phyloP scores from a whole-genome alignment of 441 rosid genomes.

The Arabidopsis lyrata region DNA sequence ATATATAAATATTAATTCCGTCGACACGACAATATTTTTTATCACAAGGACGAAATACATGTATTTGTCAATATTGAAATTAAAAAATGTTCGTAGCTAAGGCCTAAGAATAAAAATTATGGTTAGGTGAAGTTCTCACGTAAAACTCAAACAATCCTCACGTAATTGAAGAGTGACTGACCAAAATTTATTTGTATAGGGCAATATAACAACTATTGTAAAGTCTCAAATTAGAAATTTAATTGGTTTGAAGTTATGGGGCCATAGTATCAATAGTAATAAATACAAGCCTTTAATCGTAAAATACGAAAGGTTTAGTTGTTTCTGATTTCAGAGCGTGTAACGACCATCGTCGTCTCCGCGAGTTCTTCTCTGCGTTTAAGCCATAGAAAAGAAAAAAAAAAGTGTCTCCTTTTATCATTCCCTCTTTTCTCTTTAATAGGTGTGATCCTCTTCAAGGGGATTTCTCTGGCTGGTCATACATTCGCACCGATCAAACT shows the following conservation, averaged over 20 bases:
- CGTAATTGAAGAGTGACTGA: background rate
- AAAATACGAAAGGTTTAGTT: background rate
- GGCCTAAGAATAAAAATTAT: background rate
- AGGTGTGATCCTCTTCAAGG: conserved; percentile 40
- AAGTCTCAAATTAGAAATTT: background rate
- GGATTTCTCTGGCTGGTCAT: conserved; percentile 8
- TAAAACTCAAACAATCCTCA: background rate
- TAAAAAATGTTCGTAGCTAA: background rate
- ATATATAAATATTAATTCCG: background rate
- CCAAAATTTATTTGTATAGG: background rate
- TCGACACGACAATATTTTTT: background rate
- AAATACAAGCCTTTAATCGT: background rate
- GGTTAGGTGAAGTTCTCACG: background rate
- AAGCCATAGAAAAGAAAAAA: conserved; percentile 5
- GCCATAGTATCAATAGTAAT: background rate
- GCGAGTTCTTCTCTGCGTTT: conserved; percentile 42
- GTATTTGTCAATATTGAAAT: background rate
- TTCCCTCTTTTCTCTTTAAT: background rate
- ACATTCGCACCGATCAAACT: conserved; percentile 29
- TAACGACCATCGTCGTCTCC: conserved; percentile 44
- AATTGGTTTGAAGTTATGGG: background rate
- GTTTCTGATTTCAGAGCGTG: conserved; percentile 23
- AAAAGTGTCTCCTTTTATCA: conserved; percentile 10
- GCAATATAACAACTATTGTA: background rate
- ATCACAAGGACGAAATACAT: background rate